Evolutionary conservation across 2,329 filamentous ascomycete species (phyloP), one percentile per base, ranked within the genome.

Genomic region (Botrytis byssoidea): DNA sequence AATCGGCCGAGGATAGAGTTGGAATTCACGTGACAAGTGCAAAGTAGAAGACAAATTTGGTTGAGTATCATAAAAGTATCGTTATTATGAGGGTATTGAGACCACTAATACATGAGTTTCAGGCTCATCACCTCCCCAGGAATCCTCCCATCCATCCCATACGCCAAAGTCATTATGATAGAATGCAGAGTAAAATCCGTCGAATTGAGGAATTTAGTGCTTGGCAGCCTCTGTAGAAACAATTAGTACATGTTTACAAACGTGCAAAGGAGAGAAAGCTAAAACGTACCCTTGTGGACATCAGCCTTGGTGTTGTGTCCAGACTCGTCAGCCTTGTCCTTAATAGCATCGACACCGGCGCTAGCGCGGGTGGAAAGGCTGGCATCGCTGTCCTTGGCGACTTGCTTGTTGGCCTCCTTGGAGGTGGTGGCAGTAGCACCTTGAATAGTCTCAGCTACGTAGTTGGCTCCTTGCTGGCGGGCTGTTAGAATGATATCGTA

Each of bases 401-500:
- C 81, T 48, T 79, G 80, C 86, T 89, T 88, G 86, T 89, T 88
- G 84, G 83, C 84, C 83, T 88, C 86, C 86, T 89, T 88, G 81
- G 83, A 85, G 75, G 87, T 84, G 77, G 84, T 81, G 70, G 85
- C 81, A 74, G 83, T 80, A 71, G 81, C 78, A 77, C 86, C 85
- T 81, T 87, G 84, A 79, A 88, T 77, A 77, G 83, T 83, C 85
- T 89, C 87, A 75, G 84, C 81, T 80, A 88, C 85, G 84, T 88
- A 87, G 85, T 88, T 88, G 83, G 83, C 37, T 6, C 4, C 8
- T 9, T 37, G 7, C 37, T 37, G 1, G 1, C 0, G 8, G 37
- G 1, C 8, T 1, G 37, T 37, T 37, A 37, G 37, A 37, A 9
- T 37, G 37, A 5, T 37, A 5, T 37, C 1, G 37, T 37, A 8